Evolutionary conservation across 2,329 filamentous ascomycete genomes (phyloP), one percentile per base, ranked within the genome.

Genomic region (Cladophialophora psammophila): DNA sequence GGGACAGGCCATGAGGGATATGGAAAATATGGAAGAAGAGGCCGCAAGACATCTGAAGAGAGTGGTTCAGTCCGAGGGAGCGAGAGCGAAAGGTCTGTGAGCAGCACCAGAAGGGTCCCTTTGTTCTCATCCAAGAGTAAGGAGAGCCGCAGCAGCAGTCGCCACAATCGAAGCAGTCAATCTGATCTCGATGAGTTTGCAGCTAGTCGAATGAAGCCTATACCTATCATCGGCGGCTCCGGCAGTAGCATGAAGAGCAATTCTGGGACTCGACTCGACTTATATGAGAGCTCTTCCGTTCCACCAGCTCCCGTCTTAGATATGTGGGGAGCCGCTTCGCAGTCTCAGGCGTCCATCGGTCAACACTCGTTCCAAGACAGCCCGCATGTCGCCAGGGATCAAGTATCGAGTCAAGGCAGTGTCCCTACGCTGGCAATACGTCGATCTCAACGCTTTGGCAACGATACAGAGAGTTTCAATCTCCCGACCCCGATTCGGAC

Each of bases 1-100:
- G 94, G 94, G n/a, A 98, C 94, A 42, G 94, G 94, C 0, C 93
- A 98, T 74, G 94, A 98, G 80, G 81, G 81, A 34, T 85, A 85
- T 71, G 81, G 81, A 12, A 84, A 78, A 71, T 82, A 84, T 72
- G 76, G 77, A 4, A 77, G 79, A 63, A 77, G 82, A 50, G 81
- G 81, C 53, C 78, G 82, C 60, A 81, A 79, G 66, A 61, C 76
- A 59, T 83, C 81, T 61, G 72, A 77, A 56, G 76, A 79, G 63
- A 81, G 76, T 70, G 50, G 50, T 35, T 63, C 67, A 34, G 67
- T 50, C 12, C 78, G 71, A 50, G 79, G 72, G 36, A 80, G 74
- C 56, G 76, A 76, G 13, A 78, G 75, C 40, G 72, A 78, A 79
- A 68, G 78, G 75, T 68, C 78, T 78, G 53, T 82, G 77, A 58